Evolutionary conservation across 2,329 filamentous ascomycete species (phyloP), one percentile per base, ranked within the genome.

Genomic region (Alternaria atra): DNA sequence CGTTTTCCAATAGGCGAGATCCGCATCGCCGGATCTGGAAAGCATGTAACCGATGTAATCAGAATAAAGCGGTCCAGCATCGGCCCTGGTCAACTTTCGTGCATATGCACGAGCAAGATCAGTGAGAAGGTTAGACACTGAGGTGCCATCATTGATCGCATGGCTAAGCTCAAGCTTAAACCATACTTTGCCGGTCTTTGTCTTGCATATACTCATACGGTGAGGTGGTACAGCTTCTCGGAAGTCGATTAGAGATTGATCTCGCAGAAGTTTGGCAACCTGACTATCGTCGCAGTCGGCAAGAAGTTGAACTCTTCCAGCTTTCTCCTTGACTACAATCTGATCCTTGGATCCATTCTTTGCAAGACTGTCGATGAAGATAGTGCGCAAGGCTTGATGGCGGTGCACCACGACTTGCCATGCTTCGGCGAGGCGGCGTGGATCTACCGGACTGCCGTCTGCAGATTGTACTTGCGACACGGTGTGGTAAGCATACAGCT

Each of bases 111-210:
- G 65, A 13, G 77, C 76, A 7, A 85, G 64, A 55, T 86, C 84
- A 4, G 77, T 75, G 5, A 84, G 68, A 5, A 86, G 77, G 46
- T 84, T 81, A 0, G 82, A 80, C 43, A 85, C 81, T 0, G 84
- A 85, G 37, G 77, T 79, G 1, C 84, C 84, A 70, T 86, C 84
- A 37, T 69, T 83, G 30, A 84, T 81, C 9, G 80, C 81, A 63
- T 86, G 84, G 62, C 81, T 85, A 17, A 86, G 73, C 55, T 86
- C 84, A 12, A 86, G 71, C 39, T 81, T 81, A 42, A 81, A 80
- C 65, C 81, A 82, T 0, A 84, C 58, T 44, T 72, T 74, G 12
- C 73, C 72, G 1, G 65, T 62, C 4, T 69, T 70, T 9, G 80
- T 82, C 65, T 80, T 77, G 55, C 81, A 83, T 32, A 84, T 76